phyloP scores from a whole-genome alignment of 495 filamentous ascomycete species.

The Penicillium roqueforti region DNA sequence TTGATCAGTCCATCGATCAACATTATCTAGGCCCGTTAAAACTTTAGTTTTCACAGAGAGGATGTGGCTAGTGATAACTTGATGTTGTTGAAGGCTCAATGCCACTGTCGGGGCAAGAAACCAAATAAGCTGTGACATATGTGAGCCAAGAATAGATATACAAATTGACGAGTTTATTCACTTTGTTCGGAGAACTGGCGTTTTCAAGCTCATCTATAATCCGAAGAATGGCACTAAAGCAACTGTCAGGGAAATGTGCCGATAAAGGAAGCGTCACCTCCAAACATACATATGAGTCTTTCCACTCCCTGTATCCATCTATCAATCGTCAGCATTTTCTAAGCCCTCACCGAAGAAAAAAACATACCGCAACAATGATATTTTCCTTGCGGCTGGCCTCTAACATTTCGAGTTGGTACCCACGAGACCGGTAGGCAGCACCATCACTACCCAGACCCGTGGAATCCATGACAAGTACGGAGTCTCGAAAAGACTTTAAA shows the following conservation, averaged over 20 bases:
- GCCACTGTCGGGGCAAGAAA: conserved; percentile 78
- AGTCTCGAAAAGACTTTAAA: not conserved
- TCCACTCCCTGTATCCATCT: conserved; percentile 94
- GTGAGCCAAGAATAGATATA: not conserved
- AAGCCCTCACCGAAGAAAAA: not conserved
- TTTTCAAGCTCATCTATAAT: conserved; percentile 72
- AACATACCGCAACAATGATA: conserved; percentile 75
- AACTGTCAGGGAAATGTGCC: conserved; percentile 1
- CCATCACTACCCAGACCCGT: conserved; percentile 5
- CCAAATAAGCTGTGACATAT: conserved; percentile 64
- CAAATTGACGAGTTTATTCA: conserved; percentile 24
- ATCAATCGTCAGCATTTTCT: not conserved
- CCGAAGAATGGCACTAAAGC: conserved; percentile 66
- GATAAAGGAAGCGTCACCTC: not conserved
- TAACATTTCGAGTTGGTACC: conserved; percentile 90
- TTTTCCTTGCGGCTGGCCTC: conserved; percentile 73
- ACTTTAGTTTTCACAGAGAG: conserved; percentile 58
- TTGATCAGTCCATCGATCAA: conserved; percentile 72
- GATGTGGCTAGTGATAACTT: conserved; percentile 58
- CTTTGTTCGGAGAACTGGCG: conserved; percentile 51
- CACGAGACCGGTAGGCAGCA: conserved; percentile 47
- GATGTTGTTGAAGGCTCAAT: conserved; percentile 68
- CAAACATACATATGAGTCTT: conserved; percentile 81
- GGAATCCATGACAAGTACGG: not conserved
- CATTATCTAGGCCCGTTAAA: conserved; percentile 63